Base-by-base conservation (phyloP, 2,329 filamentous ascomycete species). In the Phoma sp. region DNA sequence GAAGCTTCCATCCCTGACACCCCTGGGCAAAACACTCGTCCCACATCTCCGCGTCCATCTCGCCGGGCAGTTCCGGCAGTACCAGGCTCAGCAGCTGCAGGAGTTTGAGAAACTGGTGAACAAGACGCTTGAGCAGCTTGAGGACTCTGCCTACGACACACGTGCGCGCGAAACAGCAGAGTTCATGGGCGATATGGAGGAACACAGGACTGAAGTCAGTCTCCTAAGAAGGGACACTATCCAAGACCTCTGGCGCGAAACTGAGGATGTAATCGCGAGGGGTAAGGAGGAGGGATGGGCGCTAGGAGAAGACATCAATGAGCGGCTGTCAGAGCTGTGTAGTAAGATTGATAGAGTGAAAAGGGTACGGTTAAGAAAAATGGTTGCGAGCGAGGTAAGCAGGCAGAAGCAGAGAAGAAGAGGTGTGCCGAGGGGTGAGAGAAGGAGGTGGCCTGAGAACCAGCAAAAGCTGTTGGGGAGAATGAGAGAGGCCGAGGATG, bases 21-120 rank as follows among this genome's bases (percentile, higher is more conserved):
- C 24, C 2, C 17, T 56, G 19, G 47, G 53, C 15, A 31, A 41
- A 27, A 31, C 19, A 21, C 33, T 45, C 12, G 24, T 56, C 19
- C 47, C 53, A 5, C 47, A 56, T 27, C 47, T 56, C 17, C 21
- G 46, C 10, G 24, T 38, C 17, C 53, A 56, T 33, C 53, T 56
- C n/a, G 19, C 37, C 17, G 36, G 46, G 8, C 46, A 56, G 27
- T 46, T 51, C 24, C 46, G 46, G 25, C 53, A 46, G 31, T 51
- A 51, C 43, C 53, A 51, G 22, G 29, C 35, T 6, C 36, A 47
- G 2, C 53, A 51, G 37, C 24, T 51, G 13, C 21, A 51, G 13
- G 22, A 21, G 10, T 56, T 51, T 32, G 27, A 56, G 41, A 35
- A 56, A 32, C 6, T 51, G 9, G 33, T 51, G 8, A n/a, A 37